Evolutionary conservation across 1,284 basidiomycete genomes (phyloP).

Genomic region (Ganoderma lingzhi): DNA sequence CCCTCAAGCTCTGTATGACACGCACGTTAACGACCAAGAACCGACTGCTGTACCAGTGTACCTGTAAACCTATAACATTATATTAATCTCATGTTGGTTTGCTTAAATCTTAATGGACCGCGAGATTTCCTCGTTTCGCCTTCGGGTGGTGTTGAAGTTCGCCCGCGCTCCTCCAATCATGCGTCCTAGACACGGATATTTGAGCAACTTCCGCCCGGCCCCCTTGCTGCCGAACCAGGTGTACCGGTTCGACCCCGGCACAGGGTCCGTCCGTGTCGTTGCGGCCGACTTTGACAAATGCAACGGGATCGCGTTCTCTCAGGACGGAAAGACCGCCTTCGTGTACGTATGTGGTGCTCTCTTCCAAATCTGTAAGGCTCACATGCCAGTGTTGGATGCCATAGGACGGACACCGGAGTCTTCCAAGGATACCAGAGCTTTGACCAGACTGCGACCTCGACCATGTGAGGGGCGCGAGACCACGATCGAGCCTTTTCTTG

Average conservation of each 20-base stretch:
- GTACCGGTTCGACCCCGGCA: slow-evolving; percentile 74
- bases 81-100: no score
- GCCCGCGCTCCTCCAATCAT: no score
- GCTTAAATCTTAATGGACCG: no score
- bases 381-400: neutral
- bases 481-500: neutral
- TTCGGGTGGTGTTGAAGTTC: no score
- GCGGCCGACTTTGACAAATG: slow-evolving; percentile 71
- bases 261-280: slow-evolving; percentile 70
- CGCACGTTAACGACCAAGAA: neutral
- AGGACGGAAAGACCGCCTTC: slow-evolving; percentile 72
- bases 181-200: slow-evolving; percentile 62
- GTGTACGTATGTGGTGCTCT: slow-evolving; percentile 51
- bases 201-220: slow-evolving; percentile 69
- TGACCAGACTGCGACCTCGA: slow-evolving; percentile 70
- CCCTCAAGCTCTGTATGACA: no score
- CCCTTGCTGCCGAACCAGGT: slow-evolving; percentile 77
- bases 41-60: neutral
- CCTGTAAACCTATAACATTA: neutral
- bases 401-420: slow-evolving; percentile 63
- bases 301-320: slow-evolving; percentile 76
- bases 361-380: neutral
- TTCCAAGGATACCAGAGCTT: slow-evolving; percentile 57
- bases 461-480: slow-evolving; percentile 58
- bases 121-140: no score